Base-by-base conservation (phyloP, 2,329 filamentous ascomycete genomes). In the Cercospora berteroae region DNA sequence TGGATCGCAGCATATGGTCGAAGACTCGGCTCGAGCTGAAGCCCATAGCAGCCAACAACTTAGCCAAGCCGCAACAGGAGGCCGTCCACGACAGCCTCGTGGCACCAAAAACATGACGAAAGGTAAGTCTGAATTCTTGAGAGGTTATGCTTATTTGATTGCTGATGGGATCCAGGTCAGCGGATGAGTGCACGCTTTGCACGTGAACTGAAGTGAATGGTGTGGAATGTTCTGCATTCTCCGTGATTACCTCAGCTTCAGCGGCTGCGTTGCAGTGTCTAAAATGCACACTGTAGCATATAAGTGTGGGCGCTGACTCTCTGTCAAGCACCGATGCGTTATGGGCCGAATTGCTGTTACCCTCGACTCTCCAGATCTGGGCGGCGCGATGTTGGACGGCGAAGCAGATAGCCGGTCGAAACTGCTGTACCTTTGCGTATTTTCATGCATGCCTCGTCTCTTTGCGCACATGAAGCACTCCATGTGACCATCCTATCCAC, bases 141-240 rank as follows among this genome's bases (percentile, higher is more conserved):
- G 10, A 25, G 5, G 8, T 18, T n/a, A 50, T 57, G 20, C 16
- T n/a, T 25, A 13, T 25, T 13, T 60, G 16, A 6, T 39, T 2
- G 60, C 60, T 69, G 27, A 67, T 58, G 44, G 18, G 56, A 9
- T 31, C 13, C 60, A 74, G 72, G 60, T 33, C 66, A 72, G 48
- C 61, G 72, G 66, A 70, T 72, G 56, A 69, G 60, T 44, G 70
- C 65, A 18, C 70, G 73, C 29, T 77, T 77, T 61, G 50, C 66
- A 9, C 72, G 71, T 23, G 75, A 77, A 70, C 70, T 76, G 23
- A 31, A 55, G 8, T 20, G 29, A 44, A 18, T 16, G 44, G 4
- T 10, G 27, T 52, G n/a, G 5, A 1, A n/a, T 27, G 12, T n/a
- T 52, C 13, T 52, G 23, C 48, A 4, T 27, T 27, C 13, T 52